These are phyloP conservation scores for Calonectria pauciramosa DNA, from an alignment of 2,329 filamentous ascomycete species.

Conservation along the genomic window DNA sequence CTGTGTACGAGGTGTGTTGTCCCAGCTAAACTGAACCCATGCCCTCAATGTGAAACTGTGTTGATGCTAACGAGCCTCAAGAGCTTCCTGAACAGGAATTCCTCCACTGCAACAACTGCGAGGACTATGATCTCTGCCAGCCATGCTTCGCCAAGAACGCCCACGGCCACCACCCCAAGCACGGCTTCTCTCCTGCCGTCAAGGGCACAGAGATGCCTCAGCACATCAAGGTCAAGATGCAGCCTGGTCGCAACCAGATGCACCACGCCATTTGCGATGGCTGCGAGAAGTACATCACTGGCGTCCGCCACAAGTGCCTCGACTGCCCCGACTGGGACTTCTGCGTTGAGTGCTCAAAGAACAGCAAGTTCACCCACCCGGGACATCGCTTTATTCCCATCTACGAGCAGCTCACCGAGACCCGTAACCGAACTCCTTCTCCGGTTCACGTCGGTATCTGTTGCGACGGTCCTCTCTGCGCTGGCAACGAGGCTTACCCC, in stretches of 20 bases:
- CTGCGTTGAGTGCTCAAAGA: constrained; percentile 81
- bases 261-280: constrained; percentile 96
- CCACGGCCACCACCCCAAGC: constrained; percentile 93
- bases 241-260: constrained; percentile 82
- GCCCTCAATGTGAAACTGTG: neutral
- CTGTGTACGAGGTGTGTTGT: constrained; percentile 62
- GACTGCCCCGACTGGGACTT: constrained; percentile 98
- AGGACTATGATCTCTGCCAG: constrained; percentile 94
- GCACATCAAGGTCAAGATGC: constrained; percentile 76
- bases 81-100: constrained; percentile 84
- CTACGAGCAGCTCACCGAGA: constrained; percentile 75
- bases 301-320: constrained; percentile 95
- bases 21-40: neutral
- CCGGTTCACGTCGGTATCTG: constrained; percentile 85
- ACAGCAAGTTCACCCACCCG: constrained; percentile 78
- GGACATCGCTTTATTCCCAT: constrained; percentile 91
- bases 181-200: constrained; percentile 80
- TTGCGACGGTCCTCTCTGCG: constrained; percentile 94
- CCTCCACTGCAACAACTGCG: constrained; percentile 86
- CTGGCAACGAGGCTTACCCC: constrained; percentile 63
- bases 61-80: constrained; percentile 43
- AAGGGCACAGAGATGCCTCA: constrained; percentile 72
- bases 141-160: constrained; percentile 80
- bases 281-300: constrained; percentile 89
- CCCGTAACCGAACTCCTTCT: constrained; percentile 38